These are phyloP conservation scores for Cladophialophora carrionii DNA, from an alignment of 2,329 filamentous ascomycete genomes.

Conservation along the genomic window DNA sequence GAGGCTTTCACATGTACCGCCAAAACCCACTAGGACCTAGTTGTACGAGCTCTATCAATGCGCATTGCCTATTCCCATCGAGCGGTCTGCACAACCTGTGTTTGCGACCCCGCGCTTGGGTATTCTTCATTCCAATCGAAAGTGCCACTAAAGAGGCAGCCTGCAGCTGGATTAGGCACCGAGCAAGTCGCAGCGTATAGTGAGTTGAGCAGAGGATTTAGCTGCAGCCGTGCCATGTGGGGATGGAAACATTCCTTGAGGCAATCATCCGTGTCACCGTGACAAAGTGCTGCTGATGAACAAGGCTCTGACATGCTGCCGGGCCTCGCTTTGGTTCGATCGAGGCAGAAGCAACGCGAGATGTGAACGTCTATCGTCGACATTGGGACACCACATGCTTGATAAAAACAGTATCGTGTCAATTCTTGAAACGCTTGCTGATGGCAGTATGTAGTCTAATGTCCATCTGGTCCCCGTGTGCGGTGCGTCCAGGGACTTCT, in stretches of 20 bases:
- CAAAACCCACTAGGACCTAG: neutral
- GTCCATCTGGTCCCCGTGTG: neutral
- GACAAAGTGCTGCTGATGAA: neutral
- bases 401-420: neutral
- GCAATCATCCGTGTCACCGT: neutral
- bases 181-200: neutral
- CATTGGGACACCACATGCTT: neutral
- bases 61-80: neutral
- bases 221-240: neutral
- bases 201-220: neutral
- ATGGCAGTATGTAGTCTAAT: neutral
- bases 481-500: neutral
- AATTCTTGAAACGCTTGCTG: neutral
- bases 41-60: neutral
- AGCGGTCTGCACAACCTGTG: neutral
- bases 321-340: neutral
- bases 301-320: conserved; percentile 10
- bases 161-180: conserved; percentile 11
- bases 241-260: conserved; percentile 4
- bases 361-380: neutral
- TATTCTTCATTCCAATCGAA: neutral
- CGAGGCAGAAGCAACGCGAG: neutral
- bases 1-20: neutral
- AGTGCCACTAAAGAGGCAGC: neutral
- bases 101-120: neutral